Evolutionary conservation across 225 moss, liverwort and hornwort genomes (phyloP).

Genomic region (Marchantia polymorpha): DNA sequence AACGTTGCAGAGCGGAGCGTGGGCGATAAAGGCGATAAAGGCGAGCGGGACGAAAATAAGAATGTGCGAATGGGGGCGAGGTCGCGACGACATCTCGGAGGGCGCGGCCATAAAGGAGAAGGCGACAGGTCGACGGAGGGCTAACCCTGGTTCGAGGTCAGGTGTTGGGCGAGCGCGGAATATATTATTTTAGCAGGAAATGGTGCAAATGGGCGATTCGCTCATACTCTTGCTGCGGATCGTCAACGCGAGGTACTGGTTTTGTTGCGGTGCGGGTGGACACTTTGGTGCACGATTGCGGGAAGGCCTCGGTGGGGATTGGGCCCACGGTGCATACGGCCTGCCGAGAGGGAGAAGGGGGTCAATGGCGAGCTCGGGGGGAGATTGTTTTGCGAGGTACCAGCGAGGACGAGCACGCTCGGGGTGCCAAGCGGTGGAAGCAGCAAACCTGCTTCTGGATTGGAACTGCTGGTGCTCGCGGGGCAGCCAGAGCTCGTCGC

Average conservation of each 20-base stretch:
- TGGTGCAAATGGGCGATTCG: background rate
- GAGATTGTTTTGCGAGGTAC: constrained; percentile 10
- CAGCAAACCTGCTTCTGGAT: constrained; percentile 15
- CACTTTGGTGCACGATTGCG: constrained; percentile 33
- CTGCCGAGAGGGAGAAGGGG: constrained; percentile 18
- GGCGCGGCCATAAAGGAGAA: background rate
- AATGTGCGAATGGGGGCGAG: background rate
- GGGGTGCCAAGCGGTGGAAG: constrained; percentile 8
- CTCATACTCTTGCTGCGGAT: background rate
- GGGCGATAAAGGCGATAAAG: constrained; percentile 5
- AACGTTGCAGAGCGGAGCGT: background rate
- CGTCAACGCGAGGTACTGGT: constrained; percentile 25
- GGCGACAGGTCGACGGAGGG: background rate
- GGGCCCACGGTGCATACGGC: constrained; percentile 24
- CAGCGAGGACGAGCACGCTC: constrained; percentile 1
- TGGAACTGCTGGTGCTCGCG: background rate
- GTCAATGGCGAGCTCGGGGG: constrained; percentile 18
- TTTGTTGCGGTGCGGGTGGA: constrained; percentile 29
- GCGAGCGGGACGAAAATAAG: constrained; percentile 5
- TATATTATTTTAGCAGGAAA: background rate
- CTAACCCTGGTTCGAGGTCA: background rate
- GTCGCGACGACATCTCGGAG: background rate
- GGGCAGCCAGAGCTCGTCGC: constrained; percentile 8
- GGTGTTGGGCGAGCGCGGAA: no score
- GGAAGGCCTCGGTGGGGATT: constrained; percentile 16